Evolutionary conservation across 2,329 filamentous ascomycete species (phyloP).

Genomic region (Alternaria atra): DNA sequence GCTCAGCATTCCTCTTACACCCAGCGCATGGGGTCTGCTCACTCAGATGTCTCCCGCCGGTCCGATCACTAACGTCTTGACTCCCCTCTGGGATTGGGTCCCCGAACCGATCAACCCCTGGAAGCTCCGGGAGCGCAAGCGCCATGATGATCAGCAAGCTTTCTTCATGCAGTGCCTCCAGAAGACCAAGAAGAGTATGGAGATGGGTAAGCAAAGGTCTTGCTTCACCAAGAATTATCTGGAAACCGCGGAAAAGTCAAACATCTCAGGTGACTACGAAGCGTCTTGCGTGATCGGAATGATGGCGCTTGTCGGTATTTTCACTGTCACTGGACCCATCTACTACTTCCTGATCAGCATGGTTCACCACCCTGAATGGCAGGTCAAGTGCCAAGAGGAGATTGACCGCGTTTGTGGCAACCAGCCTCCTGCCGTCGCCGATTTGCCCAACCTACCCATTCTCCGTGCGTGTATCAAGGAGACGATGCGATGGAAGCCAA

Average conservation of each 20-base stretch:
- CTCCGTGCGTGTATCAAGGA: constrained; percentile 59
- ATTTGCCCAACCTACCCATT: constrained; percentile 55
- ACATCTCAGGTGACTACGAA: constrained; percentile 50
- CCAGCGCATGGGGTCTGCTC: constrained; percentile 64
- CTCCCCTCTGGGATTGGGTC: constrained; percentile 62
- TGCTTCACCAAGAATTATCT: constrained; percentile 48
- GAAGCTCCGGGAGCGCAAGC: constrained; percentile 62
- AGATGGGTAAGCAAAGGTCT: constrained; percentile 42
- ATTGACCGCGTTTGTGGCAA: constrained; percentile 41
- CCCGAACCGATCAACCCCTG: constrained; percentile 62
- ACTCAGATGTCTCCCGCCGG: constrained; percentile 67
- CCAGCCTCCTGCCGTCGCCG: constrained; percentile 43
- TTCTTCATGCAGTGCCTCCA: constrained; percentile 63
- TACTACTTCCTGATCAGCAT: constrained; percentile 52
- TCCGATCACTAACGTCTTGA: constrained; percentile 66
- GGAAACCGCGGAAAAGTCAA: constrained; percentile 52
- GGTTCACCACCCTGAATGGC: constrained; percentile 50
- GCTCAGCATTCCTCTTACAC: constrained; percentile 59
- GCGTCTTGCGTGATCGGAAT: constrained; percentile 52
- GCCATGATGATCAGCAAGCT: constrained; percentile 62
- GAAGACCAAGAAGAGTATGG: constrained; percentile 46
- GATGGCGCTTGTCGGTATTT: constrained; percentile 52
- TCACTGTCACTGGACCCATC: constrained; percentile 50
- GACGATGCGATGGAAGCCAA: constrained; percentile 57
- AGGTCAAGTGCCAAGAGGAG: constrained; percentile 46